phyloP scores from a whole-genome alignment of 495 filamentous ascomycete genomes.

The Chaetomium tenue region DNA sequence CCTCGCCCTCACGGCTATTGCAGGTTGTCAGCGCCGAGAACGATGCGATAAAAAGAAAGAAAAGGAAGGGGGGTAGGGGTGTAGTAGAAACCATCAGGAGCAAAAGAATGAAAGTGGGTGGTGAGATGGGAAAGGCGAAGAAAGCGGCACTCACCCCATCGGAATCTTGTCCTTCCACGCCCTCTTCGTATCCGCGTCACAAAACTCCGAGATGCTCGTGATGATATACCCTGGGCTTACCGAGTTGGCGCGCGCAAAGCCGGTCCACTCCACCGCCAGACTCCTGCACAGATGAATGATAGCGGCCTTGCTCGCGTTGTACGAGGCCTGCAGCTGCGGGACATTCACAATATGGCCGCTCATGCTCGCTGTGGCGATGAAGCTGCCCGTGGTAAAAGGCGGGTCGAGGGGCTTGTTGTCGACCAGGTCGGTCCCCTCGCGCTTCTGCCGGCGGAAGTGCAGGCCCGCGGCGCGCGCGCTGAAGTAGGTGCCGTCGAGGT shows the following conservation, averaged over 20 bases:
- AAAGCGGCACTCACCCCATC: slow-evolving; percentile 59
- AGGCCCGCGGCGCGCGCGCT: slow-evolving; percentile 74
- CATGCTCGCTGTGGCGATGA: slow-evolving; percentile 78
- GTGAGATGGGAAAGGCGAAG: neutral
- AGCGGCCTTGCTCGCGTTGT: slow-evolving; percentile 86
- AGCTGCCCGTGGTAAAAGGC: slow-evolving; percentile 63
- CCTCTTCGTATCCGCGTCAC: slow-evolving; percentile 65
- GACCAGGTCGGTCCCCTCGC: slow-evolving; percentile 63
- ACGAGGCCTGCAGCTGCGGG: slow-evolving; percentile 80
- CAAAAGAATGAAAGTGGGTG: neutral
- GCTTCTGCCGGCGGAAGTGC: slow-evolving; percentile 60
- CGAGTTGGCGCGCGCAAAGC: slow-evolving; percentile 78
- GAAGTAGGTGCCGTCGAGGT: slow-evolving; percentile 80
- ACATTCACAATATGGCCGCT: slow-evolving; percentile 85
- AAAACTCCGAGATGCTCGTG: slow-evolving; percentile 77
- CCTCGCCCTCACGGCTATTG: slow-evolving; percentile 62
- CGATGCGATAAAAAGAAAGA: no score
- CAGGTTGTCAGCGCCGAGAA: slow-evolving; percentile 4
- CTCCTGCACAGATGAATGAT: slow-evolving; percentile 82
- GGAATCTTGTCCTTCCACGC: slow-evolving; percentile 80
- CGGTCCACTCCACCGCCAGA: slow-evolving; percentile 82
- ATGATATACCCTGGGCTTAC: slow-evolving; percentile 85
- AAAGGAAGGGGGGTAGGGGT: neutral
- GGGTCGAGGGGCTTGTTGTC: slow-evolving; percentile 60
- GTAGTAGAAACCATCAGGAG: neutral